These are phyloP conservation scores for Prunus fruticosa DNA, from an alignment of 306 rosid genomes.

Conservation along the genomic window DNA sequence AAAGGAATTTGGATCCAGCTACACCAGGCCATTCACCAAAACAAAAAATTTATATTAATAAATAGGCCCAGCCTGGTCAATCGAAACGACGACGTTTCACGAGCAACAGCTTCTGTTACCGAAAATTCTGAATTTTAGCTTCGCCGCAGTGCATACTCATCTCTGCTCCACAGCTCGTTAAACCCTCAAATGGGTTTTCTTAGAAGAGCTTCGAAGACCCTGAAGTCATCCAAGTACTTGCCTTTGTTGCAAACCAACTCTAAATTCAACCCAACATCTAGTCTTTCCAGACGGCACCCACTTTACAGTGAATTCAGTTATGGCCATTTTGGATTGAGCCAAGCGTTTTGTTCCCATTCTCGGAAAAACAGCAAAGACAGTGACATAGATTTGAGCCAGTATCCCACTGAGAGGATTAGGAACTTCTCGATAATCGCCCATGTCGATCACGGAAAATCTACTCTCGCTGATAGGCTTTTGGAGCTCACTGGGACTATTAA, in stretches of 20 bases:
- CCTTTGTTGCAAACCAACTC: constrained; percentile 23
- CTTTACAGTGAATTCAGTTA: constrained; percentile 13
- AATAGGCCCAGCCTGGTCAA: not conserved
- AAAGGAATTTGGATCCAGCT: too few species aligned
- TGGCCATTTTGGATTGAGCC: constrained; percentile 34
- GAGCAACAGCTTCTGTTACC: not conserved
- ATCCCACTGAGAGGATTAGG: constrained; percentile 67
- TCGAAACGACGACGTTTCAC: not conserved
- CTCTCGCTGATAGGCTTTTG: constrained; percentile 78
- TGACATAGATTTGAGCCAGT: constrained; percentile 56
- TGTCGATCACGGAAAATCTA: constrained; percentile 82
- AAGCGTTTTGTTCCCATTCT: constrained; percentile 54
- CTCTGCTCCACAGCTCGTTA: constrained; percentile 17
- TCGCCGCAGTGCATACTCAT: not conserved
- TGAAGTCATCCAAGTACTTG: constrained; percentile 42
- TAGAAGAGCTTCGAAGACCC: constrained; percentile 45
- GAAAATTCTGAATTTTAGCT: not conserved
- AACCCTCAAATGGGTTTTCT: constrained; percentile 80
- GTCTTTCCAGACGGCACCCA: constrained; percentile 23
- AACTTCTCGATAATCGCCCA: constrained; percentile 84
- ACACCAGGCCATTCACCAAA: not conserved
- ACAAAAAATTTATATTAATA: too few species aligned
- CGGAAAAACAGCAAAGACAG: constrained; percentile 48
- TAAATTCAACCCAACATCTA: constrained; percentile 13
- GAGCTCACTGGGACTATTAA: constrained; percentile 96